Conservation (phyloP, 768 basidiomycete species). For the Mycena metata region DNA sequence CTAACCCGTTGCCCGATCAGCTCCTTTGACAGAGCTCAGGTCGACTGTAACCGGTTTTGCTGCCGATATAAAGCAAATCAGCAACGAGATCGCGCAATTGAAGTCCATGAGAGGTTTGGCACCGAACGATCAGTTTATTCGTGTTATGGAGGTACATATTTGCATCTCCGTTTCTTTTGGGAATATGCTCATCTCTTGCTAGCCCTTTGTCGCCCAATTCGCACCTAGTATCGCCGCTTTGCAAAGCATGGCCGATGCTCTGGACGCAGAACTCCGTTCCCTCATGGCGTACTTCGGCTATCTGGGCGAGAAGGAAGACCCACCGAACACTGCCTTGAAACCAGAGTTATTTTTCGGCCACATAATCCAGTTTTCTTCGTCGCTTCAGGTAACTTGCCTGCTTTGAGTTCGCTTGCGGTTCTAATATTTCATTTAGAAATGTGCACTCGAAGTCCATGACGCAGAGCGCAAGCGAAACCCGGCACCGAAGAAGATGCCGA, state of each 20-base stretch:
- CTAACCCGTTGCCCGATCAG: slow-evolving; percentile 57
- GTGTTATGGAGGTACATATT: slow-evolving; percentile 74
- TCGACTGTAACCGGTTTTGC: slow-evolving; percentile 35
- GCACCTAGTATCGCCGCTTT: slow-evolving; percentile 73
- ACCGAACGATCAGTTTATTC: slow-evolving; percentile 71
- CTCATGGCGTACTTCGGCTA: slow-evolving; percentile 79
- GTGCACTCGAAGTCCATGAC: slow-evolving; percentile 75
- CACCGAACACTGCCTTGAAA: slow-evolving; percentile 67
- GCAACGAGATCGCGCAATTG: slow-evolving; percentile 65
- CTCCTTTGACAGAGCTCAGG: too few relatives aligned
- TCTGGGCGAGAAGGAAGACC: slow-evolving; percentile 56
- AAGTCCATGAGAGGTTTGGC: slow-evolving; percentile 48
- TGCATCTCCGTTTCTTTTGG: not conserved
- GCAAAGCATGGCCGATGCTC: slow-evolving; percentile 65
- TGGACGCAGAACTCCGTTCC: slow-evolving; percentile 74
- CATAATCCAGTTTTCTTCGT: slow-evolving; percentile 78
- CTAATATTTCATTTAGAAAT: slow-evolving; percentile 65
- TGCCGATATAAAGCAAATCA: slow-evolving; percentile 68
- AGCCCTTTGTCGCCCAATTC: slow-evolving; percentile 68
- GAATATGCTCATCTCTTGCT: slow-evolving; percentile 5
- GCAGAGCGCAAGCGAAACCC: slow-evolving; percentile 53
- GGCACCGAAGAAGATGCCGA: slow-evolving; percentile 43
- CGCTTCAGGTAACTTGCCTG: slow-evolving; percentile 66
- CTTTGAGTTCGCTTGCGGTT: too few relatives aligned
- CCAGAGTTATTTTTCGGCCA: slow-evolving; percentile 88